Evolutionary conservation across 2,329 filamentous ascomycete species (phyloP), one percentile per base, ranked within the genome.

Genomic region (Diaporthe sp.): DNA sequence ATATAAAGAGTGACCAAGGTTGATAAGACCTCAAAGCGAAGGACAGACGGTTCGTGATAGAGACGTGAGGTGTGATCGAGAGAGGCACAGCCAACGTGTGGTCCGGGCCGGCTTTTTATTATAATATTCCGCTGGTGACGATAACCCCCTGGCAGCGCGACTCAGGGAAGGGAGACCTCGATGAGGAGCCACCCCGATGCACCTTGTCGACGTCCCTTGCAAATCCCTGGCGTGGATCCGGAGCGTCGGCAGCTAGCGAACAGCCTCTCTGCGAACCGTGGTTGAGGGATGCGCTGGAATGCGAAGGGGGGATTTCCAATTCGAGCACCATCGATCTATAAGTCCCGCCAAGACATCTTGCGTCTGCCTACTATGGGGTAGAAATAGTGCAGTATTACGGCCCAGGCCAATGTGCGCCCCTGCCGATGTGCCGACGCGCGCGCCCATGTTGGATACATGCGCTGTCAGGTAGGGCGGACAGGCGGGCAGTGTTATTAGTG

Each of bases 221-320:
- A 55, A 42, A 70, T 70, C 65, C 65, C 65, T 70, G 65, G 65
- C 65, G 65, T n/a, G 49, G 65, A 70, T 70, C 65, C 65, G 65
- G 34, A 55, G 46, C 22, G 49, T 55, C 65, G 49, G 65, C 65
- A 70, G 65, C 65, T 70, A 70, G 28, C n/a, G n/a, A 55, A 28
- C 46, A 31, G 65, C 49, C 49, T 42, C 49, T 55, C 46, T 28
- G 46, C 65, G 65, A 55, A 70, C 65, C 65, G 31, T 70, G 65
- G 65, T 19, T 28, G n/a, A 22, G 10, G 49, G 15, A 7, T 34
- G 62, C 46, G 46, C 28, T 53, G 62, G 46, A 53, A 53, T 68
- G 62, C 28, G 19, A 51, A 39, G 62, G 62, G 46, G 44, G 31
- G 13, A 39, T 37, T 53, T 53, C 62, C 62, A n/a, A 39, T 53